Conservation (phyloP, 129 eudicot genomes). For the Flaveria brownii region DNA sequence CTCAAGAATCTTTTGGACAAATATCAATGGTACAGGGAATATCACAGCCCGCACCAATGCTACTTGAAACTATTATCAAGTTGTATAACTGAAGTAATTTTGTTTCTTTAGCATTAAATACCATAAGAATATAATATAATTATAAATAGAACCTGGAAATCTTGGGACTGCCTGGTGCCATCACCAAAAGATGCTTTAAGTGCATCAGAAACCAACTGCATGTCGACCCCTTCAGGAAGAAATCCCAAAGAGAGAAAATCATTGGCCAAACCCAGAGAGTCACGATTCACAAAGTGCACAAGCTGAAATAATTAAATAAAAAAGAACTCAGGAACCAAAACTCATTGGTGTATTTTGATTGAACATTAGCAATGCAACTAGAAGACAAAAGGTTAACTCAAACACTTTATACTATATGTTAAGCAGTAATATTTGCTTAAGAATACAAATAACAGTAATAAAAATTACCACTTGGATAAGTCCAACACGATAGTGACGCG, state of each 20-base stretch:
- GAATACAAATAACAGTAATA: background rate
- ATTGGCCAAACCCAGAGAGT: constrained; percentile 89
- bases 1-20: constrained; percentile 2
- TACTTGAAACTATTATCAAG: too few relatives aligned
- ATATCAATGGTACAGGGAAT: background rate
- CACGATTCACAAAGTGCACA: constrained; percentile 97
- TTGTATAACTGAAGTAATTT: too few relatives aligned
- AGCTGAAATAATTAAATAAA: constrained; percentile 52
- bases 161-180: constrained; percentile 83
- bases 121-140: background rate
- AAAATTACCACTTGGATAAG: constrained; percentile 84
- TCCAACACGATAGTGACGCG: constrained; percentile 97
- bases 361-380: background rate
- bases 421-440: constrained; percentile 1
- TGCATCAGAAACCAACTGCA: constrained; percentile 77
- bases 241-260: constrained; percentile 97
- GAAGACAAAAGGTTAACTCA: background rate
- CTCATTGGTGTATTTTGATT: background rate
- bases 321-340: background rate
- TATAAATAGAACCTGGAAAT: constrained; percentile 68
- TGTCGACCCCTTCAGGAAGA: constrained; percentile 82
- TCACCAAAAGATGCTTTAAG: constrained; percentile 80
- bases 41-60: too few relatives aligned
- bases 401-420: background rate
- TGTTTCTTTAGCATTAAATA: background rate